These are phyloP conservation scores for Alternaria brassicae DNA, from an alignment of 2,329 filamentous ascomycete genomes.

Conservation along the genomic window DNA sequence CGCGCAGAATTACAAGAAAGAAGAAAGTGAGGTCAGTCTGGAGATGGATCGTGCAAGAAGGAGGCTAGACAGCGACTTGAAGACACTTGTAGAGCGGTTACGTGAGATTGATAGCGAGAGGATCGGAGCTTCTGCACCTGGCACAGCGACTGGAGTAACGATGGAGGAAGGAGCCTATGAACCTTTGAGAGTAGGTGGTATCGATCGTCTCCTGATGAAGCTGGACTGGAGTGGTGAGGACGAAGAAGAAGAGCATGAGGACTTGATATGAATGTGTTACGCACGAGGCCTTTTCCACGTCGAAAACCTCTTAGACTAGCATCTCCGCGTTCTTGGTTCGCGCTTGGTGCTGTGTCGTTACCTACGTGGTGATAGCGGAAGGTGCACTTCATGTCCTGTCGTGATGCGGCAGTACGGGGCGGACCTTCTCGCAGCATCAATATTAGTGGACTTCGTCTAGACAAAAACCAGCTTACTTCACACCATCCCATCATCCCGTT, in stretches of 20 bases:
- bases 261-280: conserved; percentile 20
- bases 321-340: background rate
- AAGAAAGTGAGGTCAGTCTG: conserved; percentile 72
- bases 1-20: conserved; percentile 62
- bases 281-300: background rate
- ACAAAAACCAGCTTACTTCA: background rate
- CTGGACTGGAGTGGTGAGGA: conserved; percentile 67
- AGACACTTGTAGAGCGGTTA: conserved; percentile 64
- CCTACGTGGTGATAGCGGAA: background rate
- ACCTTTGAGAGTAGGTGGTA: conserved; percentile 75
- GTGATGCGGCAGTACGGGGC: background rate
- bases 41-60: conserved; percentile 70
- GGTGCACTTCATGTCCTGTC: background rate
- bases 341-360: background rate
- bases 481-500: background rate
- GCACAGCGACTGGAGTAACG: conserved; percentile 15
- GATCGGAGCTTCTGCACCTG: conserved; percentile 41
- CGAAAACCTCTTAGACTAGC: background rate
- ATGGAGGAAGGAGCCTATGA: conserved; percentile 64
- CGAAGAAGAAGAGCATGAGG: conserved; percentile 38
- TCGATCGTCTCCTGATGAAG: conserved; percentile 90
- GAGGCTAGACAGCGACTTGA: conserved; percentile 71
- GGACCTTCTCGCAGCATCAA: background rate
- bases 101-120: conserved; percentile 66
- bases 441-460: background rate